Percentiles rank a stretch among this genome's conserved stretches.
Evolutionary conservation across 768 basidiomycete species (phyloP).

Genomic region (Porphyrellus cyaneotinctus): DNA sequence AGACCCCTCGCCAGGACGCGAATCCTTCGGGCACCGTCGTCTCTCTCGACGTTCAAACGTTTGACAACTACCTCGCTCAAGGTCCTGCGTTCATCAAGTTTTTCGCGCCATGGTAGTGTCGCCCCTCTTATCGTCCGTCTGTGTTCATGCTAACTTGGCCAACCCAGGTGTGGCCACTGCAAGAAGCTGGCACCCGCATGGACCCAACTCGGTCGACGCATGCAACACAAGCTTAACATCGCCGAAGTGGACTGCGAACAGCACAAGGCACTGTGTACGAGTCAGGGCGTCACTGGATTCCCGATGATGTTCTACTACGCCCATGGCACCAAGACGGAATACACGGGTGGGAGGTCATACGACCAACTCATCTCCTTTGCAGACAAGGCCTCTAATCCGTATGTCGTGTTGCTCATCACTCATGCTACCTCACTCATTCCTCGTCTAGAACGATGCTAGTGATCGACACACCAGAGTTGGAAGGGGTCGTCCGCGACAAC

Average conservation of each 20-base stretch:
- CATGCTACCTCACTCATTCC: not conserved
- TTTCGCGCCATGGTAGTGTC: conserved; percentile 79
- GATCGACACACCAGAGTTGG: conserved; percentile 12
- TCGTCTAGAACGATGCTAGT: conserved; percentile 18
- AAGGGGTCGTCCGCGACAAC: conserved; percentile 9
- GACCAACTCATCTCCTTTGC: conserved; percentile 71
- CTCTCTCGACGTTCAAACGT: conserved; percentile 30
- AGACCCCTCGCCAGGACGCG: conserved; percentile 7
- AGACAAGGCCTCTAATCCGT: conserved; percentile 72
- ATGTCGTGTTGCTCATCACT: conserved; percentile 26
- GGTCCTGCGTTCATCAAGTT: conserved; percentile 70
- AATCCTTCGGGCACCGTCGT: conserved; percentile 28
- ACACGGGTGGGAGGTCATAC: conserved; percentile 67
- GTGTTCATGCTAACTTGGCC: not conserved
- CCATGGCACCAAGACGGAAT: conserved; percentile 62
- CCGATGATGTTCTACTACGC: conserved; percentile 77
- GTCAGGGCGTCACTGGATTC: conserved; percentile 70
- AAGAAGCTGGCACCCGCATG: conserved; percentile 87
- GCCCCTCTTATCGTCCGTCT: not conserved
- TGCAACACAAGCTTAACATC: conserved; percentile 70
- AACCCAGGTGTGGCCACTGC: conserved; percentile 84
- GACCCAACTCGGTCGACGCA: conserved; percentile 64
- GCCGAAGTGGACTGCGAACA: conserved; percentile 90
- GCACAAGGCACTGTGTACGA: conserved; percentile 59
- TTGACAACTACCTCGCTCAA: conserved; percentile 36